Percentiles rank a stretch among this genome's conserved stretches.
Evolutionary conservation across 495 filamentous ascomycete genomes (phyloP).

Genomic region (Rhypophila decipiens): DNA sequence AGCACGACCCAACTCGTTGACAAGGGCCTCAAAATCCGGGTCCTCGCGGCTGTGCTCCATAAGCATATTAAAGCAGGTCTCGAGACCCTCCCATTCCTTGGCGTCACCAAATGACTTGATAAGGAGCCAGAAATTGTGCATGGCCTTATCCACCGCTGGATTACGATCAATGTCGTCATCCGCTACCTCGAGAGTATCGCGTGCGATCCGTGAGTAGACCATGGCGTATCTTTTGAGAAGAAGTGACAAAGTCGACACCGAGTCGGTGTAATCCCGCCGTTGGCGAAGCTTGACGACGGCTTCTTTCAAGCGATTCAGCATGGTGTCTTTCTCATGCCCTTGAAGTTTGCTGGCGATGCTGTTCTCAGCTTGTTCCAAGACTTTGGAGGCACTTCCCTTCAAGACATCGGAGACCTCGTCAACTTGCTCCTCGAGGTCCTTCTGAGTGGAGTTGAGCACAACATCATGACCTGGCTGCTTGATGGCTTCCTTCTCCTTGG

Average conservation of each 20-base stretch:
- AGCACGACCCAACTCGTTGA: constrained; percentile 62
- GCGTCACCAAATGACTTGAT: constrained; percentile 70
- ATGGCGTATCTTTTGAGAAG: constrained; percentile 74
- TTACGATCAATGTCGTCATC: constrained; percentile 68
- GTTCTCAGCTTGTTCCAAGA: constrained; percentile 56
- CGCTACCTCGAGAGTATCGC: constrained; percentile 53
- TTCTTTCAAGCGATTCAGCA: constrained; percentile 69
- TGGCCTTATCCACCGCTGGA: constrained; percentile 64
- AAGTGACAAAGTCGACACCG: constrained; percentile 68
- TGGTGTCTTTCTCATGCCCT: constrained; percentile 62
- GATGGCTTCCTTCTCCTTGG: constrained; percentile 51
- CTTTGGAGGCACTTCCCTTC: constrained; percentile 55
- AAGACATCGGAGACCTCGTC: constrained; percentile 58
- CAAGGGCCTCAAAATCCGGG: constrained; percentile 74
- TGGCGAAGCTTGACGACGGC: constrained; percentile 68
- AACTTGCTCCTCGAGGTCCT: constrained; percentile 58
- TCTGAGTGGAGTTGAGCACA: constrained; percentile 42
- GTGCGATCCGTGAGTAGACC: constrained; percentile 65
- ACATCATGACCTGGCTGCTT: constrained; percentile 52
- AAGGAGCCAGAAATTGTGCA: constrained; percentile 70
- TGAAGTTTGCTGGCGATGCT: constrained; percentile 64
- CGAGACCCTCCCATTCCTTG: constrained; percentile 67
- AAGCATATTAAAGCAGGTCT: constrained; percentile 59
- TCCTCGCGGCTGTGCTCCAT: constrained; percentile 69
- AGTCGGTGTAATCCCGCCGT: constrained; percentile 75